Percentiles rank a stretch among this genome's conserved stretches.
These are phyloP conservation scores for Abrus pulchellus DNA, from an alignment of 306 rosid species.

Conservation along the genomic window DNA sequence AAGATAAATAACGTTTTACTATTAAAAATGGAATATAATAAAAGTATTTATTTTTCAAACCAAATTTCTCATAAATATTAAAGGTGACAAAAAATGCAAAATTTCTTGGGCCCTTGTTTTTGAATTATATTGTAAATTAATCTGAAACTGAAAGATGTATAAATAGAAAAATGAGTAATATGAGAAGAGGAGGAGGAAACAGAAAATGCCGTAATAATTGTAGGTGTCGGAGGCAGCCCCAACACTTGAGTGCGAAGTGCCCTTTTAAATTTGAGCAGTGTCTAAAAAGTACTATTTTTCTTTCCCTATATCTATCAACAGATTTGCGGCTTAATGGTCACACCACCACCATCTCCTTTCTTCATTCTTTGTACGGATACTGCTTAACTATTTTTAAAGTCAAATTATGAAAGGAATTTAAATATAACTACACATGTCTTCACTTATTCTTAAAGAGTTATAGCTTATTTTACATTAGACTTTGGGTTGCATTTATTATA, in stretches of 20 bases:
- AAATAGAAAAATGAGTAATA: not conserved
- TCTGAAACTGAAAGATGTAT: not conserved
- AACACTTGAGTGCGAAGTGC: not conserved
- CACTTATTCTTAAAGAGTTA: too few relatives aligned
- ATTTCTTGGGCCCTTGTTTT: not conserved
- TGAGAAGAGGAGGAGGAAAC: not conserved
- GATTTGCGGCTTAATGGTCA: constrained; percentile 37
- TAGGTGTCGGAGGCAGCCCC: not conserved
- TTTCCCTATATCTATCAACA: constrained; percentile 14
- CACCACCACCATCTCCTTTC: constrained; percentile 23
- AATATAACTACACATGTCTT: not conserved
- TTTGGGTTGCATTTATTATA: too few relatives aligned
- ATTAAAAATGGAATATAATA: too few relatives aligned
- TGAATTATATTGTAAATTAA: not conserved
- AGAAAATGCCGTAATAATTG: not conserved
- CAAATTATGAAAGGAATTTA: not conserved
- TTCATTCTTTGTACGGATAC: constrained; percentile 1
- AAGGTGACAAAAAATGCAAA: not conserved
- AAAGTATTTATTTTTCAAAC: too few relatives aligned
- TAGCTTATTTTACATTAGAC: too few relatives aligned
- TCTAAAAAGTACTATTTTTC: not conserved
- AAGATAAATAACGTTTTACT: too few relatives aligned
- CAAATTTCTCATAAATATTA: not conserved
- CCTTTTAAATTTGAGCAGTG: not conserved
- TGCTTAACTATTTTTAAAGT: constrained; percentile 4